Percentiles rank a stretch among this genome's conserved stretches.
phyloP scores from a whole-genome alignment of 140 eudicot genomes.

The Bidens hawaiensis region DNA sequence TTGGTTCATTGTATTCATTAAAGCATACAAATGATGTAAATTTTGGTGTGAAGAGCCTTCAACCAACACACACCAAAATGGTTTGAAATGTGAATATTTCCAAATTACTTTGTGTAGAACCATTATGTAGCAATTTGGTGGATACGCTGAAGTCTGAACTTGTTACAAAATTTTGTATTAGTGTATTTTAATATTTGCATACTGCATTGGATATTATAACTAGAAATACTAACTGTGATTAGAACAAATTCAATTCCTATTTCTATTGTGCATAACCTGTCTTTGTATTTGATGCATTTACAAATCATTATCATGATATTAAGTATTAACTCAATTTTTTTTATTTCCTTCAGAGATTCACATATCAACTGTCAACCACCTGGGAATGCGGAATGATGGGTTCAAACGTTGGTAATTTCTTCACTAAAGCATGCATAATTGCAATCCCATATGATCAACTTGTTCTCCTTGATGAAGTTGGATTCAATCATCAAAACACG shows the following conservation, averaged over 20 bases:
- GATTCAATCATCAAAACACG: constrained; percentile 16
- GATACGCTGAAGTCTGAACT: neutral
- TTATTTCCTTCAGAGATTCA: constrained; percentile 25
- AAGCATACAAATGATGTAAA: neutral
- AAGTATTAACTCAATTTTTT: constrained; percentile 5
- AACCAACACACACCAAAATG: neutral
- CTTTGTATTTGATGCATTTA: neutral
- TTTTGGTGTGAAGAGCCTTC: neutral
- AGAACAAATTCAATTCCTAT: neutral
- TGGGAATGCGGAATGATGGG: constrained; percentile 57
- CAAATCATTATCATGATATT: neutral
- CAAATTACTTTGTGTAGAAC: neutral
- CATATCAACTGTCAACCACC: constrained; percentile 22
- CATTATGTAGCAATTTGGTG: neutral
- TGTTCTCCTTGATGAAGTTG: constrained; percentile 33
- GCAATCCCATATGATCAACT: constrained; percentile 23
- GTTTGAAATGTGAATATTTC: neutral
- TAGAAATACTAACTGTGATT: neutral
- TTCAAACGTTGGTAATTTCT: constrained; percentile 32
- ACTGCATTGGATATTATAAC: neutral
- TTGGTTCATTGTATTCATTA: neutral
- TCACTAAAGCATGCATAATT: constrained; percentile 22
- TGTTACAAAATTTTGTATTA: neutral
- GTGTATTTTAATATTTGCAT: too few species aligned
- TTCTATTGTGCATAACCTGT: neutral